Evolutionary conservation across 1,139 yeast genomes (phyloP).

Genomic region (Blastobotrys persicus): DNA sequence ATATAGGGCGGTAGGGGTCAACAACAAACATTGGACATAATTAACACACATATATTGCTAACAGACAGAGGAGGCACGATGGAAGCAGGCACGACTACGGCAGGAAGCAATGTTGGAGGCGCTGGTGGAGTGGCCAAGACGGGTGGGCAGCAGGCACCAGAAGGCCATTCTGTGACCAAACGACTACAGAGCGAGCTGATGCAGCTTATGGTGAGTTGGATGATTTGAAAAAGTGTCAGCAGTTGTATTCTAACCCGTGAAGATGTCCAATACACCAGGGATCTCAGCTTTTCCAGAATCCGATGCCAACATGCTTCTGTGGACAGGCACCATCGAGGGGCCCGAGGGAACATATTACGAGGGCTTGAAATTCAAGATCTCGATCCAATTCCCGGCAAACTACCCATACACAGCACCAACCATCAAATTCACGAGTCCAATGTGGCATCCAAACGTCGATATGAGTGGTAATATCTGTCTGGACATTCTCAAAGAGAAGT

Average conservation of each 20-base stretch:
- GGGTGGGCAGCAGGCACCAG: slow-evolving; percentile 26
- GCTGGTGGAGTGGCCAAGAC: too few species aligned
- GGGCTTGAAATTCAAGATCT: slow-evolving; percentile 52
- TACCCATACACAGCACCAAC: slow-evolving; percentile 64
- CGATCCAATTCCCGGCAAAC: slow-evolving; percentile 54
- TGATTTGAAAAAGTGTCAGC: neutral
- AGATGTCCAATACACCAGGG: slow-evolving; percentile 50
- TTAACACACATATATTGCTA: neutral
- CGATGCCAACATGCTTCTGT: slow-evolving; percentile 52
- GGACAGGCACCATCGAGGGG: slow-evolving; percentile 66
- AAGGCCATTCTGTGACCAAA: slow-evolving; percentile 46
- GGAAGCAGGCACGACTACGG: slow-evolving; percentile 3
- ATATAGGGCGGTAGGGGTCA: too few species aligned
- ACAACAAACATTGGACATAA: neutral
- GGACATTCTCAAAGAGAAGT: slow-evolving; percentile 55
- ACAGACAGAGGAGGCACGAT: neutral
- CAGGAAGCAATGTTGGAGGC: neutral
- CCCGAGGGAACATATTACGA: slow-evolving; percentile 60
- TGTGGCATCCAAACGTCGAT: slow-evolving; percentile 74
- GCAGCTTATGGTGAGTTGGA: slow-evolving; percentile 43
- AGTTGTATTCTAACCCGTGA: too few species aligned
- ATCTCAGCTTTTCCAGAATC: slow-evolving; percentile 53
- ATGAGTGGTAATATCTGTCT: slow-evolving; percentile 60
- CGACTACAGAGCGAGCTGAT: slow-evolving; percentile 50
- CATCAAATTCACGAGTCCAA: slow-evolving; percentile 59